Evolutionary conservation across 352 stramenopile species (phyloP).

Genomic region (Pythium pyrilobum): DNA sequence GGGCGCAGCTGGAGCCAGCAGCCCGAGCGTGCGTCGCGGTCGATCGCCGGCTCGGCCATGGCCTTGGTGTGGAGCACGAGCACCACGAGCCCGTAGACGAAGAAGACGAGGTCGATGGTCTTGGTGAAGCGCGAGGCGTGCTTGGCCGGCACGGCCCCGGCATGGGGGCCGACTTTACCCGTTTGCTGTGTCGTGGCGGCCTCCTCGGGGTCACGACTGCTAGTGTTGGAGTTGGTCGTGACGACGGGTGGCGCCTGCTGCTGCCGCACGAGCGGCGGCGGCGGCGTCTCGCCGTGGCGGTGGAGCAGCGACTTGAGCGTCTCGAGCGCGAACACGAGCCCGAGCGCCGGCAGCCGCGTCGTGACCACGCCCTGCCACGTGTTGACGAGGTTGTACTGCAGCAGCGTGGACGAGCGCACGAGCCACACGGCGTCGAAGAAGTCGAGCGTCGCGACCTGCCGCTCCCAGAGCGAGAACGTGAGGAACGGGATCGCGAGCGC

Average conservation of each 20-base stretch:
- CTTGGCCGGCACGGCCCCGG: not conserved
- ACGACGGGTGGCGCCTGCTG: too few relatives aligned
- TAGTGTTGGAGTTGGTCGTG: too few relatives aligned
- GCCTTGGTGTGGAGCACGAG: constrained; percentile 13
- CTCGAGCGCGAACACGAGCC: constrained; percentile 13
- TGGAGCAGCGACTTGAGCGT: constrained; percentile 17
- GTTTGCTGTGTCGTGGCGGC: too few relatives aligned
- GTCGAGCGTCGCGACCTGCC: constrained; percentile 17
- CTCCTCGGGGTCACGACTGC: too few relatives aligned
- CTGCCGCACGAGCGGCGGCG: not conserved
- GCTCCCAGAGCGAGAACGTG: constrained; percentile 18
- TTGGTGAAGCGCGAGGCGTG: not conserved
- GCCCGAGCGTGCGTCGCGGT: constrained; percentile 5
- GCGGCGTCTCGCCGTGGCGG: not conserved
- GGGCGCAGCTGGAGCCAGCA: constrained; percentile 16
- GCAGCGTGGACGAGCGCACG: constrained; percentile 18
- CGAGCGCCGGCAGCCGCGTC: constrained; percentile 15
- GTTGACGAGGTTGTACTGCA: constrained; percentile 22
- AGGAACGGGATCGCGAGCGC: constrained; percentile 22
- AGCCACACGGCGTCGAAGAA: constrained; percentile 20
- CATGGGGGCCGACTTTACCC: not conserved
- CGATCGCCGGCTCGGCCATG: constrained; percentile 9
- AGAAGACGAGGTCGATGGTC: constrained; percentile 4
- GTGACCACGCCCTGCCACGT: constrained; percentile 16
- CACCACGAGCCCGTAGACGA: constrained; percentile 13